Conservation (phyloP, 306 rosid species). For the Fragaria iinumae region DNA sequence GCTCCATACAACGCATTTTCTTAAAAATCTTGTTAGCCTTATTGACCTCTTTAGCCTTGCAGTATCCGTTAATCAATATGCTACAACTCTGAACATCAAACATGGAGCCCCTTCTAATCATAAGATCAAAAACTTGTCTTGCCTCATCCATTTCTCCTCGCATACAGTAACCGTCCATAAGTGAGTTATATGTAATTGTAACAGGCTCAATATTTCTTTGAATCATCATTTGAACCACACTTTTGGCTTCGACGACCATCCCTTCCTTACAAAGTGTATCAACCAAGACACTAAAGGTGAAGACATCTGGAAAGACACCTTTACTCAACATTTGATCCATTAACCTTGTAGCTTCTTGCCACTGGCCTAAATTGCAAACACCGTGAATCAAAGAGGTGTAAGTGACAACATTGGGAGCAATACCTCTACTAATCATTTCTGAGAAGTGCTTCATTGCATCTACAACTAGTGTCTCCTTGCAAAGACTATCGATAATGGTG, state of each 20-base stretch:
- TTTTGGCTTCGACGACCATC: conserved; percentile 1
- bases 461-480: neutral
- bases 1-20: neutral
- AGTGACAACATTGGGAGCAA: conserved; percentile 12
- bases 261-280: conserved; percentile 7
- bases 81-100: neutral
- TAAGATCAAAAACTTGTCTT: neutral
- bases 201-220: neutral
- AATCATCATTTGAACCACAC: neutral
- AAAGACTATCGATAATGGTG: conserved; percentile 20
- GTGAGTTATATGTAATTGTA: neutral
- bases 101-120: neutral
- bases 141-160: neutral
- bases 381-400: neutral
- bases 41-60: neutral
- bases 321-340: neutral
- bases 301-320: neutral
- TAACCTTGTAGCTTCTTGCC: neutral
- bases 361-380: neutral
- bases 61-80: conserved; percentile 1
- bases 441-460: neutral
- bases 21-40: neutral
- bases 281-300: neutral
- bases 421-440: neutral
- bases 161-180: neutral